Base-by-base conservation (phyloP, 139 green algal genomes). In the Diplosphaera chodatii region DNA sequence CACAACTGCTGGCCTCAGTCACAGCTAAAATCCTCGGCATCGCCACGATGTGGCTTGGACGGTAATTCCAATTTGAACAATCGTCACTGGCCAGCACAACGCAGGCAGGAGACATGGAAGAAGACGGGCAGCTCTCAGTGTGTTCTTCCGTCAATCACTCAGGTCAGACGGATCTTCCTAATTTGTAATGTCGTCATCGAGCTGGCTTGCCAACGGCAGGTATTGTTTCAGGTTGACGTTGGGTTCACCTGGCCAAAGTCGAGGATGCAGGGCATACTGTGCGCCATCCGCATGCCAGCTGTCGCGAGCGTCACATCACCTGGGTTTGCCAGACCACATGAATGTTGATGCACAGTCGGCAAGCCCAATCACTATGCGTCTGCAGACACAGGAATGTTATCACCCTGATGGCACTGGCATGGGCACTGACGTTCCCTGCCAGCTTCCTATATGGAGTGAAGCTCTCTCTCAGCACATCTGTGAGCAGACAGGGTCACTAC, bases 131-230 rank as follows among this genome's bases (percentile, higher is more conserved):
- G 73, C 73, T 73, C 73, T 78, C 73, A 69, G 73, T 4, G 33
- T 27, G 48, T 41, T 73, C 73, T 55, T 72, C 20, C 32, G 25
- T 67, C 78, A 83, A 77, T 83, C 78, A 83, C 74, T 83, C 78
- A 83, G 78, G 69, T 83, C 78, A 83, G 78, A 80, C 72, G 78
- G 78, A 74, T 77, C 78, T 83, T 83, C 78, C 78, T 80, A 80
- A 63, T 76, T 68, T 68, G 30, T 62, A 56, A 55, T 69, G 25
- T 82, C 77, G 18, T 82, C 77, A 80, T 66, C 31, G 77, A 82
- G 71, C 77, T 37, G 62, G 56, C 10, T 6, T n/a, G n/a, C n/a
- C n/a, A n/a, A n/a, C n/a, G n/a, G n/a, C n/a, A n/a, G n/a, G n/a
- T n/a, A n/a, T n/a, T n/a, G n/a, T n/a, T n/a, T 48, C 37, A 48